Conservation (phyloP, 2,329 filamentous ascomycete genomes). For the Ustulina deusta region DNA sequence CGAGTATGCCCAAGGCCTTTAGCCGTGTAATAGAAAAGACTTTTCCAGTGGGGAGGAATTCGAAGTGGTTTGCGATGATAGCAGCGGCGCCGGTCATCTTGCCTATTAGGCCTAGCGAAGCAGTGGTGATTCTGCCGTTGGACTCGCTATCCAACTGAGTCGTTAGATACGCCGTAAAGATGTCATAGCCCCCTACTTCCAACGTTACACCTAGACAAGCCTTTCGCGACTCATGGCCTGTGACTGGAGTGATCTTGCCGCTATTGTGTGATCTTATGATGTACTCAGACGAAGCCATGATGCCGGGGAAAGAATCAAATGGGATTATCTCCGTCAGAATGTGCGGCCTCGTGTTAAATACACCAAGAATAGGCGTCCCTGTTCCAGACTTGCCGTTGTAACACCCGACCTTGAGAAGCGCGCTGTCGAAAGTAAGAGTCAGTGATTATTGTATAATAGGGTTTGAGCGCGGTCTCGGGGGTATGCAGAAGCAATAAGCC, state of each 20-base stretch:
- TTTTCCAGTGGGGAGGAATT: slow-evolving; percentile 65
- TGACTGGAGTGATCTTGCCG: slow-evolving; percentile 69
- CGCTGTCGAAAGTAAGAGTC: slow-evolving; percentile 36
- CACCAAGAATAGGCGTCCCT: slow-evolving; percentile 80
- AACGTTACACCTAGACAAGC: slow-evolving; percentile 73
- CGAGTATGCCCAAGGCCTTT: slow-evolving; percentile 83
- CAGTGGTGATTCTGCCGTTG: slow-evolving; percentile 63
- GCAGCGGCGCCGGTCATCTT: slow-evolving; percentile 94
- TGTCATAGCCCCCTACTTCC: slow-evolving; percentile 78
- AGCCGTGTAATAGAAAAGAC: slow-evolving; percentile 75
- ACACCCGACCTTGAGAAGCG: slow-evolving; percentile 80
- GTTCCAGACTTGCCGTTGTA: slow-evolving; percentile 76
- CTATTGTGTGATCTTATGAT: slow-evolving; percentile 78
- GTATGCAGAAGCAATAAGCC: background rate
- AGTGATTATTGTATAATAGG: slow-evolving; percentile 6
- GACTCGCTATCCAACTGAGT: slow-evolving; percentile 64
- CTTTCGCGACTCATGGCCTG: slow-evolving; percentile 57
- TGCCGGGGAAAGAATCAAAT: slow-evolving; percentile 79
- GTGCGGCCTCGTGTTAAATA: slow-evolving; percentile 82
- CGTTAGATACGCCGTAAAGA: slow-evolving; percentile 80
- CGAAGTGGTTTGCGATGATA: slow-evolving; percentile 72
- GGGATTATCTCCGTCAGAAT: slow-evolving; percentile 76
- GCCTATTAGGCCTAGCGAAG: slow-evolving; percentile 80
- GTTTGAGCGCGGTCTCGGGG: background rate
- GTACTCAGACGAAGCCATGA: slow-evolving; percentile 69